Conservation (phyloP, 1,139 yeast genomes). For the Eremothecium sinecaudum region DNA sequence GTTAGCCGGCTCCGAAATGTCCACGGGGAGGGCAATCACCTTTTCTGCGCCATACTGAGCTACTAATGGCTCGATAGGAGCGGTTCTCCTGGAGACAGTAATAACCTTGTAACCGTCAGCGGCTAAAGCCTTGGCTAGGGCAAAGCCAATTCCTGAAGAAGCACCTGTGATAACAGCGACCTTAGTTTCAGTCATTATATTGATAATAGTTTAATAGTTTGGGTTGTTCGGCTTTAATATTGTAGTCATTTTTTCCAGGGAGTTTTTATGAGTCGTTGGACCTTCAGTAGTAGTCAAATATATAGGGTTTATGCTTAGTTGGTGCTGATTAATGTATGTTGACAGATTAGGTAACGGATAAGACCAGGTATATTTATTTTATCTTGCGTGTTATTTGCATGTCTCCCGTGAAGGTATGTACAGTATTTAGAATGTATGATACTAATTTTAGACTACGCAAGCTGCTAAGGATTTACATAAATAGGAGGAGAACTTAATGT, state of each 20-base stretch:
- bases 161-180: conserved; percentile 67
- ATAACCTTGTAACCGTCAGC: conserved; percentile 54
- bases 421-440: no score
- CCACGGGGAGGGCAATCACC: conserved; percentile 36
- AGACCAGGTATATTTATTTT: no score
- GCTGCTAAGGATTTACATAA: no score
- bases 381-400: no score
- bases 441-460: no score
- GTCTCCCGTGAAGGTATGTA: no score
- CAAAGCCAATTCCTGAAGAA: conserved; percentile 48
- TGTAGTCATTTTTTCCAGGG: neutral
- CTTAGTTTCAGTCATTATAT: conserved; percentile 19
- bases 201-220: neutral
- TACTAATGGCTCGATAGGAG: conserved; percentile 46
- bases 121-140: conserved; percentile 56
- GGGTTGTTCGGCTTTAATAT: neutral
- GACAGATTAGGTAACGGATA: no score
- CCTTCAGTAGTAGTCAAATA: no score
- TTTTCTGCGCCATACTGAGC: conserved; percentile 18
- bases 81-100: conserved; percentile 65
- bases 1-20: conserved; percentile 46
- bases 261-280: no score
- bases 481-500: no score
- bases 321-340: no score
- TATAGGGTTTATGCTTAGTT: no score